Evolutionary conservation across 495 filamentous ascomycete species (phyloP).

Genomic region (Penicillium mononematosum): DNA sequence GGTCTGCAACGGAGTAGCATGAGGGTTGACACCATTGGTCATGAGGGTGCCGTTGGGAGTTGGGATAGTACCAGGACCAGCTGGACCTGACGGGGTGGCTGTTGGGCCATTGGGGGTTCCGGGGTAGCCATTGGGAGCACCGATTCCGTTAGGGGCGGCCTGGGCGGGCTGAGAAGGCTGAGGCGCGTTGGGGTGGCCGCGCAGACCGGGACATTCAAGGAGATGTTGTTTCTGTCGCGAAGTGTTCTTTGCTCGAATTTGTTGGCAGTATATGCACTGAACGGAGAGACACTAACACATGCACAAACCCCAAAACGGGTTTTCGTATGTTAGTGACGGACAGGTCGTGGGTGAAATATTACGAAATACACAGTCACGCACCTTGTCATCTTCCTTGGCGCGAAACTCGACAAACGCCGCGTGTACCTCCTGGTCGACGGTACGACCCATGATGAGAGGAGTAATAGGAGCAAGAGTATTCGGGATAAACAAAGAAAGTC

Average conservation of each 20-base stretch:
- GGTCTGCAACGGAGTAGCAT: slow-evolving; percentile 46
- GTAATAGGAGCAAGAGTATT: background rate
- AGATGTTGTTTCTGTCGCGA: slow-evolving; percentile 58
- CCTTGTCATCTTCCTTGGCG: slow-evolving; percentile 62
- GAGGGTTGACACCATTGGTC: slow-evolving; percentile 47
- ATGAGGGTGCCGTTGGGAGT: slow-evolving; percentile 45
- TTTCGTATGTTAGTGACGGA: slow-evolving; percentile 37
- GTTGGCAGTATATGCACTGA: slow-evolving; percentile 60
- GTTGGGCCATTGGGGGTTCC: slow-evolving; percentile 46
- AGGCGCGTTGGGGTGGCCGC: slow-evolving; percentile 46
- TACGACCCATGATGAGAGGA: slow-evolving; percentile 51
- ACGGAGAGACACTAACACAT: slow-evolving; percentile 53
- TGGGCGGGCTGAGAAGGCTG: slow-evolving; percentile 43
- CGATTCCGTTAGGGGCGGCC: slow-evolving; percentile 44
- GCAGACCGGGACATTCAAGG: slow-evolving; percentile 53
- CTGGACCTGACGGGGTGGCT: slow-evolving; percentile 34
- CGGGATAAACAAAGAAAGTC: background rate
- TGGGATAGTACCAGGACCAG: slow-evolving; percentile 37
- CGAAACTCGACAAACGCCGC: slow-evolving; percentile 59
- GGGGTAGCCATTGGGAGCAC: slow-evolving; percentile 46
- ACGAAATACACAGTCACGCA: slow-evolving; percentile 52
- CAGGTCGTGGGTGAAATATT: slow-evolving; percentile 42
- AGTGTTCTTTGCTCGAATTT: slow-evolving; percentile 58
- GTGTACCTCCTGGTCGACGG: slow-evolving; percentile 58
- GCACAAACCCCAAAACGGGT: slow-evolving; percentile 23